These are phyloP conservation scores for Misopates orontium DNA, from an alignment of 257 asterid genomes.

Conservation along the genomic window DNA sequence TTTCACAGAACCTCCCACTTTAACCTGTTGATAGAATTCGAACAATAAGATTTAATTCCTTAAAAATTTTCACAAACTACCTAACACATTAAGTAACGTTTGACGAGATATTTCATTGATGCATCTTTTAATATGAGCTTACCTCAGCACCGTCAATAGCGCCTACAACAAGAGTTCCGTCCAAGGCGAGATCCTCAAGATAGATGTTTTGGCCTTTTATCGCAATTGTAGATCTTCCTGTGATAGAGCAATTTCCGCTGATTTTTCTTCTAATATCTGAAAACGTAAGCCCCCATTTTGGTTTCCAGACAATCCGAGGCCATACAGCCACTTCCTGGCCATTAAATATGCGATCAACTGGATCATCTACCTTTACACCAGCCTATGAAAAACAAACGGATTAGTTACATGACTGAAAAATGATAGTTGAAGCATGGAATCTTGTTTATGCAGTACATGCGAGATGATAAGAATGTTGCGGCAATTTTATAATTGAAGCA, in stretches of 20 bases:
- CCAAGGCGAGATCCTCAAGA: slow-evolving; percentile 73
- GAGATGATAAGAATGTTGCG: too few species aligned
- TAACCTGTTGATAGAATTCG: slow-evolving; percentile 52
- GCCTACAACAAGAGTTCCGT: slow-evolving; percentile 78
- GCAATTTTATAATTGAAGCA: too few species aligned
- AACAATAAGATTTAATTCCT: slow-evolving; percentile 13
- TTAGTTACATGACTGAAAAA: slow-evolving; percentile 2
- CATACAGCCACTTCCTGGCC: slow-evolving; percentile 95
- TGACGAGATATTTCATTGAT: too few species aligned
- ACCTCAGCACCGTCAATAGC: slow-evolving; percentile 85
- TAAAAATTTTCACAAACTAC: too few species aligned
- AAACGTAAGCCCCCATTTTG: slow-evolving; percentile 92
- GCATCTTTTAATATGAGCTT: background rate
- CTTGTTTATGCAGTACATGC: background rate
- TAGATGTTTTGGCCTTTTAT: slow-evolving; percentile 61
- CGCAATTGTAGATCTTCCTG: slow-evolving; percentile 72
- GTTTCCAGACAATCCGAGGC: slow-evolving; percentile 92
- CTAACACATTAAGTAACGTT: too few species aligned
- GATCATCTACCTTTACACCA: slow-evolving; percentile 81
- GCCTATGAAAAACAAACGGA: slow-evolving; percentile 48
- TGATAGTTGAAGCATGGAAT: background rate
- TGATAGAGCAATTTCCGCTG: slow-evolving; percentile 53
- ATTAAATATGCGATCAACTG: slow-evolving; percentile 57
- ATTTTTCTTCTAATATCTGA: slow-evolving; percentile 71
- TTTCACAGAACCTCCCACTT: slow-evolving; percentile 59